A percentile compares a stretch with the other conserved stretches of the same genome.
Conservation (phyloP, 1,139 yeast genomes). For the Lodderomyces margitis region DNA sequence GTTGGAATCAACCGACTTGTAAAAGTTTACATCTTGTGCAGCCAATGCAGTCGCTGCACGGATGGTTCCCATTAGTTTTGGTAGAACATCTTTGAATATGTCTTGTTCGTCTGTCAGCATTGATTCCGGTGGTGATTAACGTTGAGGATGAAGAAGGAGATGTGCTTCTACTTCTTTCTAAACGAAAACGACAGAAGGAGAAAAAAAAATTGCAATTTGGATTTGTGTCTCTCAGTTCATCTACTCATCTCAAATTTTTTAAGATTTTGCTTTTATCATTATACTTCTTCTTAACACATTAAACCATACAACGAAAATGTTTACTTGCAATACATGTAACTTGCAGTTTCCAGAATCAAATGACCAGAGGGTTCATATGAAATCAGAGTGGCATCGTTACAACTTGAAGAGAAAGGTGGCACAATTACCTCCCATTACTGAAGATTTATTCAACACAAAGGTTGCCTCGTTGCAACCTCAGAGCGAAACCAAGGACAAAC, state of each 20-base stretch:
- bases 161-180: too few relatives aligned
- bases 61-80: slow-evolving; percentile 53
- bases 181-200: too few relatives aligned
- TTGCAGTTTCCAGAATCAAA: slow-evolving; percentile 40
- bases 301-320: slow-evolving; percentile 19
- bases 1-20: slow-evolving; percentile 60
- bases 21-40: slow-evolving; percentile 77
- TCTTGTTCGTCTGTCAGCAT: slow-evolving; percentile 12
- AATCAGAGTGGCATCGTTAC: slow-evolving; percentile 76
- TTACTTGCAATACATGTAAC: slow-evolving; percentile 47
- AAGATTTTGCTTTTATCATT: not conserved
- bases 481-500: slow-evolving; percentile 29
- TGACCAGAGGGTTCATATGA: slow-evolving; percentile 49
- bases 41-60: slow-evolving; percentile 73
- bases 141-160: too few relatives aligned
- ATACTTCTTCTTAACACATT: not conserved
- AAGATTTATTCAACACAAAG: slow-evolving; percentile 45
- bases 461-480: slow-evolving; percentile 36
- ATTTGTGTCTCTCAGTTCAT: too few relatives aligned
- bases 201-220: slow-evolving; percentile 1
- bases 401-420: slow-evolving; percentile 62
- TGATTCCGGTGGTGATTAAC: not conserved
- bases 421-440: slow-evolving; percentile 54
- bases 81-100: slow-evolving; percentile 27
- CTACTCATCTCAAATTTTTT: not conserved